A percentile compares a stretch with the other conserved stretches of the same genome.
phyloP scores from a whole-genome alignment of 176 grass and related monocot genomes.

The Bonia amplexicaulis region DNA sequence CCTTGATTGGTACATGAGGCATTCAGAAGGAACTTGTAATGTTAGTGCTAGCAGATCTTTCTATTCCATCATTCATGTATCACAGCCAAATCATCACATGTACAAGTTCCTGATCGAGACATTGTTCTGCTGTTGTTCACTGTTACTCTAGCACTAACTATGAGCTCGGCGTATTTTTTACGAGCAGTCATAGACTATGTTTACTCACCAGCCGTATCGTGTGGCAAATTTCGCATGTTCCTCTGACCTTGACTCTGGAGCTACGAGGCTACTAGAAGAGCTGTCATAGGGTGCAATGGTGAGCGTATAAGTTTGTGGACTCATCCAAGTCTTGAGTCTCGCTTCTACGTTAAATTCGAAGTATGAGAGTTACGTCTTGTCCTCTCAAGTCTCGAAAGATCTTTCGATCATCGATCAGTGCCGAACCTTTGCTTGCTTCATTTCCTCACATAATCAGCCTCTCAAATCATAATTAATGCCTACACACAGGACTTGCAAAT shows the following conservation, averaged over 20 bases:
- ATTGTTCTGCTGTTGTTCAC: neutral
- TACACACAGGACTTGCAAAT: too few species aligned
- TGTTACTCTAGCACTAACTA: neutral
- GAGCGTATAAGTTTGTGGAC: too few species aligned
- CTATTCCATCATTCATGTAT: constrained; percentile 14
- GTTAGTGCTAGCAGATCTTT: neutral
- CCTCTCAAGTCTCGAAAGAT: too few species aligned
- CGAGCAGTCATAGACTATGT: neutral
- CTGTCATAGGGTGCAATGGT: too few species aligned
- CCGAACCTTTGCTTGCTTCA: too few species aligned
- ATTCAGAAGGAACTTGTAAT: constrained; percentile 10
- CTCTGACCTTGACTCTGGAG: neutral
- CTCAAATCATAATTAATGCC: too few species aligned
- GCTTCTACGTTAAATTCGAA: too few species aligned
- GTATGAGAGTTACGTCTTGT: too few species aligned
- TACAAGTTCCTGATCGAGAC: neutral
- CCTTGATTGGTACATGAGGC: neutral
- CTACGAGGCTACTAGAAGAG: neutral
- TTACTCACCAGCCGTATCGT: neutral
- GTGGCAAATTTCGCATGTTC: neutral
- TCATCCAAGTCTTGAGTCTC: too few species aligned
- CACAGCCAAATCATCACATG: neutral
- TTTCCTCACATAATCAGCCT: too few species aligned
- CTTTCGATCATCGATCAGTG: too few species aligned
- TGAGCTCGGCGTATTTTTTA: neutral